phyloP scores from a whole-genome alignment of 306 rosid genomes.

The Geum urbanum region DNA sequence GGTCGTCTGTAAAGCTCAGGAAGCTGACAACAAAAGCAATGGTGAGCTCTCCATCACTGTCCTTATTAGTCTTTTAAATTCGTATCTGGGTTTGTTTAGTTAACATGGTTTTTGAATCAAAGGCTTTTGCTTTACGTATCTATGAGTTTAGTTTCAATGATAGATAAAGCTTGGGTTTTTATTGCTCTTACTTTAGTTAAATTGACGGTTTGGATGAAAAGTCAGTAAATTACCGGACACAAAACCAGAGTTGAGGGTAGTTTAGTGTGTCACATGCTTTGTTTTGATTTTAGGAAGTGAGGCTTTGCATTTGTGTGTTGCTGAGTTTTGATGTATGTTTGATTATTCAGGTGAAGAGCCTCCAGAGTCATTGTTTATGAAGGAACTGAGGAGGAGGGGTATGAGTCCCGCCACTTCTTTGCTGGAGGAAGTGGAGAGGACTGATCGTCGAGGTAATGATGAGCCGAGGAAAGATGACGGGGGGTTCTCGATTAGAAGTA shows the following conservation, averaged over 20 bases:
- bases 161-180: background rate
- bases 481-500: constrained; percentile 51
- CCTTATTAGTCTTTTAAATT: background rate
- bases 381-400: constrained; percentile 90
- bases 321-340: constrained; percentile 16
- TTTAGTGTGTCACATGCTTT: background rate
- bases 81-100: background rate
- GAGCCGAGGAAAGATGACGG: constrained; percentile 58
- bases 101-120: background rate
- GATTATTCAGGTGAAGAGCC: constrained; percentile 76
- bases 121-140: background rate
- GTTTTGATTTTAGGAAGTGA: background rate
- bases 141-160: background rate
- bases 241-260: background rate
- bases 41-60: constrained; percentile 41
- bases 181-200: background rate
- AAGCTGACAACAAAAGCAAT: constrained; percentile 54
- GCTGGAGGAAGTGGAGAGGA: constrained; percentile 70
- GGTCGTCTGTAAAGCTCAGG: constrained; percentile 57
- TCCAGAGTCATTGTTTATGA: constrained; percentile 90
- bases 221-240: too few species aligned
- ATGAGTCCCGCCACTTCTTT: constrained; percentile 89
- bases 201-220: background rate
- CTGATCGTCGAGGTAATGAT: constrained; percentile 47
- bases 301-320: constrained; percentile 7